A percentile compares a stretch with the other conserved stretches of the same genome.
These are phyloP conservation scores for Pholiota microspora DNA, from an alignment of 768 basidiomycete genomes.

Conservation along the genomic window DNA sequence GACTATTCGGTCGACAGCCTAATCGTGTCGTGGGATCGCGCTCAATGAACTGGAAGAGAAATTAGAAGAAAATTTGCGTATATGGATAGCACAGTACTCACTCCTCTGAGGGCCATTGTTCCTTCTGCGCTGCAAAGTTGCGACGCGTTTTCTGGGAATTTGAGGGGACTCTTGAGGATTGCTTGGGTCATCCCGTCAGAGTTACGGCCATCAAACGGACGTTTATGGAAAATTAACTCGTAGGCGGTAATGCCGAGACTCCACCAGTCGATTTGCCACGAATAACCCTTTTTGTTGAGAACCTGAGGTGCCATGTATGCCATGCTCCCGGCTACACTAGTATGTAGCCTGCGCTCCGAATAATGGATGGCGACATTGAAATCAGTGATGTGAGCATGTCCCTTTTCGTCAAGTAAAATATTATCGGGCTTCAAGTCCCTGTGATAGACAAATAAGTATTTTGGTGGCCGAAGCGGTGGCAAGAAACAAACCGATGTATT, in stretches of 20 bases:
- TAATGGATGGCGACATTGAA: conserved; percentile 99
- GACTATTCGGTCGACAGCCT: conserved; percentile 70
- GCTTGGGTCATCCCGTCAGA: conserved; percentile 86
- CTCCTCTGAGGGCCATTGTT: conserved; percentile 62
- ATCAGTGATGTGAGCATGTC: conserved; percentile 96
- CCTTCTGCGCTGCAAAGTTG: conserved; percentile 65
- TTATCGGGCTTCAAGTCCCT: conserved; percentile 99
- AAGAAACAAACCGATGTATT: conserved; percentile 79
- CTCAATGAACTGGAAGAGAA: conserved; percentile 67
- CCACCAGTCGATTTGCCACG: conserved; percentile 95
- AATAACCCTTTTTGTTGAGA: conserved; percentile 88
- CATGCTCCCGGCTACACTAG: conserved; percentile 96
- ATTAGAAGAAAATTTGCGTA: conserved; percentile 17
- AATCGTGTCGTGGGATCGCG: conserved; percentile 76
- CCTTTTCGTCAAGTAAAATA: conserved; percentile 87
- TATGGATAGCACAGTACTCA: conserved; percentile 35
- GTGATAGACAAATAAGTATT: conserved; percentile 11
- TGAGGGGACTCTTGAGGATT: conserved; percentile 77
- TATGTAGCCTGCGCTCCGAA: conserved; percentile 83
- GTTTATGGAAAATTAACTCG: conserved; percentile 79
- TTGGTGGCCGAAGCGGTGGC: background rate
- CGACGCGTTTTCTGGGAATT: conserved; percentile 69
- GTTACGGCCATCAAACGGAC: conserved; percentile 90
- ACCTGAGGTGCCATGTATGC: conserved; percentile 99
- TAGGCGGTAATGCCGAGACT: conserved; percentile 88